phyloP scores from a whole-genome alignment of 768 basidiomycete genomes.

The Lentinula lateritia region DNA sequence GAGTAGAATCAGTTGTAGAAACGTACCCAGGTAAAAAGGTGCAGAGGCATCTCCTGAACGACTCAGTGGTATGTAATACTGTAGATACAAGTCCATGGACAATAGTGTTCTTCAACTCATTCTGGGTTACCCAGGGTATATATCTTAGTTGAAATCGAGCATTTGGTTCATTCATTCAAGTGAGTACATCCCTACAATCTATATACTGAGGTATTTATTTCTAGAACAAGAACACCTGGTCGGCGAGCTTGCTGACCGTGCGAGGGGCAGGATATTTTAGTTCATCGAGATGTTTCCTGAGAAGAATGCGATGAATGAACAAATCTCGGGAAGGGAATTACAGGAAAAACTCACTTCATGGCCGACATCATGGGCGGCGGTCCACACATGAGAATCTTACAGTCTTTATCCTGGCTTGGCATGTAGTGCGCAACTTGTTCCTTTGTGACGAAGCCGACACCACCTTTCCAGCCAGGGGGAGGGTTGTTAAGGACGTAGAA shows the following conservation, averaged over 20 bases:
- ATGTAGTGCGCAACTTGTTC: conserved; percentile 84
- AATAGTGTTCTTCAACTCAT: too few relatives aligned
- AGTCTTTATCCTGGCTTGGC: conserved; percentile 57
- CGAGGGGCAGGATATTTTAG: conserved; percentile 86
- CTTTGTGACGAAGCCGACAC: conserved; percentile 89
- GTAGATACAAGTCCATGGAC: too few relatives aligned
- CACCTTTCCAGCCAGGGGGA: conserved; percentile 80
- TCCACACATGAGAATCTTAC: conserved; percentile 89
- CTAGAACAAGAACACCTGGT: conserved; percentile 49
- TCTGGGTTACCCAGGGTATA: too few relatives aligned
- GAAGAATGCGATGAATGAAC: conserved; percentile 11
- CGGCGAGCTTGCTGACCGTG: conserved; percentile 88
- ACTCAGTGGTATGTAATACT: too few relatives aligned
- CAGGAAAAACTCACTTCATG: conserved; percentile 18
- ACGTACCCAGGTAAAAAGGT: too few relatives aligned
- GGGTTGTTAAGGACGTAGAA: conserved; percentile 95
- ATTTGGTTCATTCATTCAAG: neutral
- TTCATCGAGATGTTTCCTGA: conserved; percentile 82
- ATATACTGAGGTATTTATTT: neutral
- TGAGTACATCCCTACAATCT: neutral
- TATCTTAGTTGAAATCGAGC: neutral
- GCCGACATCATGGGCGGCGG: conserved; percentile 13
- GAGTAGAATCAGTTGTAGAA: too few relatives aligned
- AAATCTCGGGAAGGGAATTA: neutral
- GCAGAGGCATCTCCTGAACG: too few relatives aligned